Evolutionary conservation across 2,329 filamentous ascomycete species (phyloP).

Genomic region (Colletotrichum tabaci): DNA sequence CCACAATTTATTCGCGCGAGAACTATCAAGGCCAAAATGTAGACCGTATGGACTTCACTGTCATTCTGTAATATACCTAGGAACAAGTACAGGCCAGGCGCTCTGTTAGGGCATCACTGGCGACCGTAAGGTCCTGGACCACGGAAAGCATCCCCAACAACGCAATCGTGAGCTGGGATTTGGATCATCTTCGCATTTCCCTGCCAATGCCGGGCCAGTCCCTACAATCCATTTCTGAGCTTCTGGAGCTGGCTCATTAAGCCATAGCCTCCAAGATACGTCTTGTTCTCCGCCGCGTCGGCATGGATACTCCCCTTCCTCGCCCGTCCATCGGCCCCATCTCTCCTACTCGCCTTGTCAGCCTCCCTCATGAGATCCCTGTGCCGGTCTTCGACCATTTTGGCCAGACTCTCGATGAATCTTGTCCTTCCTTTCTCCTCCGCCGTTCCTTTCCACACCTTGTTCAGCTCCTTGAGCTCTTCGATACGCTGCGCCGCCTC

Average conservation of each 20-base stretch:
- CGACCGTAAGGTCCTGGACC: neutral
- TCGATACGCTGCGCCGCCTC: conserved; percentile 82
- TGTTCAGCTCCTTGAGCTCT: conserved; percentile 80
- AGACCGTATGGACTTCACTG: neutral
- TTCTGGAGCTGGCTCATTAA: conserved; percentile 76
- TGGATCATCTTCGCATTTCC: neutral
- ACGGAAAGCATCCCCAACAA: too few species aligned
- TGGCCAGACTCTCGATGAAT: conserved; percentile 86
- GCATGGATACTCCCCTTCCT: conserved; percentile 53
- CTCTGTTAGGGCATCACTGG: neutral
- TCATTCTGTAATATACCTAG: neutral
- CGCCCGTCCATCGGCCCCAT: conserved; percentile 51
- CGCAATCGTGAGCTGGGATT: neutral
- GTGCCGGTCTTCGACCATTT: conserved; percentile 84
- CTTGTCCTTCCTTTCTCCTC: conserved; percentile 89
- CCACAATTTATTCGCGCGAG: too few species aligned
- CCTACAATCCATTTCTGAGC: conserved; percentile 67
- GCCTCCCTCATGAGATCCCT: conserved; percentile 67
- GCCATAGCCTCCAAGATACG: conserved; percentile 67
- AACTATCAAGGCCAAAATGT: neutral
- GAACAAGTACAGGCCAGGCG: neutral
- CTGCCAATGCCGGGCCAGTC: neutral
- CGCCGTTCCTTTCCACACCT: conserved; percentile 95
- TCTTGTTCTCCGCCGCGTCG: conserved; percentile 57
- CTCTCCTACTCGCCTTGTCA: conserved; percentile 59